phyloP scores from a whole-genome alignment of 768 basidiomycete species.

The Boletus subcaerulescens region DNA sequence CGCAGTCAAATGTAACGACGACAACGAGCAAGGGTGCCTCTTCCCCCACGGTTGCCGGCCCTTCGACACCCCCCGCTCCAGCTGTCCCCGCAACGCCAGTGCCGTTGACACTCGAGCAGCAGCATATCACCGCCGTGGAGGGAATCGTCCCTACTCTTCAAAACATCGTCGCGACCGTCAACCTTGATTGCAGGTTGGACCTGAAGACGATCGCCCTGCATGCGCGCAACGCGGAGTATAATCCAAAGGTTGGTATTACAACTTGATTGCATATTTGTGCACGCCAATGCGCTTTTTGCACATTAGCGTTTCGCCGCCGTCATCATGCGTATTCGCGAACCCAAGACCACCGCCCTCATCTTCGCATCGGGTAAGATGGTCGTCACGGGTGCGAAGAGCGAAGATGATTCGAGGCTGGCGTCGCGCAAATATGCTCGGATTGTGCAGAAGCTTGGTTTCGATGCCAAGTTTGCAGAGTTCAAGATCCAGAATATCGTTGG shows the following conservation, averaged over 20 bases:
- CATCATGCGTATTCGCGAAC: conserved; percentile 99
- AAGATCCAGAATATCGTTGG: conserved; percentile 99
- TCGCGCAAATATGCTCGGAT: conserved; percentile 99
- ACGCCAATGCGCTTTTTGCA: conserved; percentile 60
- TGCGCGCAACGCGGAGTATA: conserved; percentile 98
- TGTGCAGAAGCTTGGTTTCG: conserved; percentile 98
- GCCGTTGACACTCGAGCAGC: conserved; percentile 82
- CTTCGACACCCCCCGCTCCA: conserved; percentile 51
- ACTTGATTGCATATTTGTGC: conserved; percentile 37
- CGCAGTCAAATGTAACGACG: conserved; percentile 31
- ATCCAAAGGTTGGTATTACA: conserved; percentile 91
- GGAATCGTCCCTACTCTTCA: conserved; percentile 99
- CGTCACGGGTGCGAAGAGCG: conserved; percentile 98
- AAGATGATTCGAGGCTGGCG: conserved; percentile 95
- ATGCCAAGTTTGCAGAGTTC: conserved; percentile 99
- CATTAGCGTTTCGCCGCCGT: conserved; percentile 99
- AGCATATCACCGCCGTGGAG: conserved; percentile 94
- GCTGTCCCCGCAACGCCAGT: conserved; percentile 65
- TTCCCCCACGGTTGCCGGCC: conserved; percentile 50
- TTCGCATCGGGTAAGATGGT: conserved; percentile 99
- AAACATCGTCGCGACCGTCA: conserved; percentile 99
- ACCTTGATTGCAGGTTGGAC: conserved; percentile 93
- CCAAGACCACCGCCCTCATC: conserved; percentile 98
- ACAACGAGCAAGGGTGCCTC: conserved; percentile 30
- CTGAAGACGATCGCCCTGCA: conserved; percentile 98